These are phyloP conservation scores for Pythium periplocum DNA, from an alignment of 352 stramenopile genomes.

Conservation along the genomic window DNA sequence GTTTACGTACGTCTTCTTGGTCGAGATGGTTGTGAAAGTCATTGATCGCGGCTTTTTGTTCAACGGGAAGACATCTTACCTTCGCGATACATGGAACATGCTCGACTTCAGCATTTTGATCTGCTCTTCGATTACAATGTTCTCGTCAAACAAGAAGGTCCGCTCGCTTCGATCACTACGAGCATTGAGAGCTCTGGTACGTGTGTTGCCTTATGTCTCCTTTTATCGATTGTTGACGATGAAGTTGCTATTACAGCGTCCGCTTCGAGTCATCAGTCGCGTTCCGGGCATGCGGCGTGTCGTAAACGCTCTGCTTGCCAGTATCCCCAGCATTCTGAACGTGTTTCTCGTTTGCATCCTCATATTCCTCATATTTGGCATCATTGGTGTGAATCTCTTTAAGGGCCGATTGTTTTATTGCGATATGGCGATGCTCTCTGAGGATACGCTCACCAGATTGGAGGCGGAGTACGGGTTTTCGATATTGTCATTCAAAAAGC, in stretches of 20 bases:
- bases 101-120: slow-evolving; percentile 68
- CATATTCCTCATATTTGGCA: slow-evolving; percentile 87
- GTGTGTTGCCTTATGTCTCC: slow-evolving; percentile 4
- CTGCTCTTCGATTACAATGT: slow-evolving; percentile 34
- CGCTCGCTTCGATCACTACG: slow-evolving; percentile 56
- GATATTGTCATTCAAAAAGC: slow-evolving; percentile 32
- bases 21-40: slow-evolving; percentile 79
- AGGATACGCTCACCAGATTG: slow-evolving; percentile 11
- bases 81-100: slow-evolving; percentile 71
- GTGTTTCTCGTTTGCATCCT: slow-evolving; percentile 81
- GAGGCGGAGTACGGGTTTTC: slow-evolving; percentile 35
- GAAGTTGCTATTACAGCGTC: slow-evolving; percentile 15
- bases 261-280: slow-evolving; percentile 65
- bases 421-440: slow-evolving; percentile 33
- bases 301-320: slow-evolving; percentile 69
- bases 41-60: slow-evolving; percentile 55
- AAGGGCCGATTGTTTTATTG: slow-evolving; percentile 83
- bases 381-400: slow-evolving; percentile 64
- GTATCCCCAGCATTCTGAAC: slow-evolving; percentile 75
- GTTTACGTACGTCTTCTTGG: slow-evolving; percentile 49
- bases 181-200: slow-evolving; percentile 56
- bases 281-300: slow-evolving; percentile 64
- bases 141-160: slow-evolving; percentile 35
- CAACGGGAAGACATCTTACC: slow-evolving; percentile 48
- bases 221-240: neutral